These are phyloP conservation scores for Xylaria sp. DNA, from an alignment of 2,329 filamentous ascomycete genomes.

Conservation along the genomic window DNA sequence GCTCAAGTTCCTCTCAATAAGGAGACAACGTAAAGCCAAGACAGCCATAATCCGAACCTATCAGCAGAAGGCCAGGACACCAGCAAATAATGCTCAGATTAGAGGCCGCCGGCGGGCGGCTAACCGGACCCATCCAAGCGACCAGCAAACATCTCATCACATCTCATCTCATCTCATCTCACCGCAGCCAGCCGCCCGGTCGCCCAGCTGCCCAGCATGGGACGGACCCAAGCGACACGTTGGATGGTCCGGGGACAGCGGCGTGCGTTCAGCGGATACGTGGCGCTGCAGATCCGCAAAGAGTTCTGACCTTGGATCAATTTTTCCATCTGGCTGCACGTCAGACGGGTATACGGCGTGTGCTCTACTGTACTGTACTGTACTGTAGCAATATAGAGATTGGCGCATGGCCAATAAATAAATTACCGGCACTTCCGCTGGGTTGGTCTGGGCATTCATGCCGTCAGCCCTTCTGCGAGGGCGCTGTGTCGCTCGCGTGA, in stretches of 20 bases:
- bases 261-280: not conserved
- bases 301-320: too few relatives aligned
- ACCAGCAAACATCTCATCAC: not conserved
- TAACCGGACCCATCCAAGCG: not conserved
- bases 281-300: slow-evolving; percentile 1
- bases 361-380: too few relatives aligned
- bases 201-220: not conserved
- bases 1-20: not conserved
- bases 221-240: not conserved
- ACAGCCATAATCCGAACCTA: not conserved
- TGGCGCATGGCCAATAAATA: not conserved
- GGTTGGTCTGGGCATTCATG: not conserved
- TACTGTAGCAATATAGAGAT: not conserved
- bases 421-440: slow-evolving; percentile 9
- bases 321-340: not conserved
- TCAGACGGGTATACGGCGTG: slow-evolving; percentile 1
- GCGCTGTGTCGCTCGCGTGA: not conserved
- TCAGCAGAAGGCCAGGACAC: not conserved
- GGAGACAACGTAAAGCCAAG: not conserved
- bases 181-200: not conserved
- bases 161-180: not conserved
- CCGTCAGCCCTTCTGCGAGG: not conserved
- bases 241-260: not conserved
- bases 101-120: not conserved
- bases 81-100: not conserved